A percentile compares a stretch with the other conserved stretches of the same genome.
Conservation (phyloP, 176 grass and related monocot species). For the Themeda triandra region DNA sequence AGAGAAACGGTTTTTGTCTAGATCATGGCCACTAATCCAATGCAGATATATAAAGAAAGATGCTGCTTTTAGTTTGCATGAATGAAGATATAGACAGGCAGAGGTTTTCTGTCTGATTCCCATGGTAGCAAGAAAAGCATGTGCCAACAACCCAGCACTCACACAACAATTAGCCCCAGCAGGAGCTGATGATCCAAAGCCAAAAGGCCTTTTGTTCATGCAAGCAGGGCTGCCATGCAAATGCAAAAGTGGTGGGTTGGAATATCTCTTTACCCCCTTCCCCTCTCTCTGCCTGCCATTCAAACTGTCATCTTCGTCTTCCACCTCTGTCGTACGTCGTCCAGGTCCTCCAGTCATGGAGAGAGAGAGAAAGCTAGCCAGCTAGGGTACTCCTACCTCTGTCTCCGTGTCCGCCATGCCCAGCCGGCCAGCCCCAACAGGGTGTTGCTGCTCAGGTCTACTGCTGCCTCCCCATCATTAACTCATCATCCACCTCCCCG, state of each 20-base stretch:
- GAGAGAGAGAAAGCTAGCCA: not conserved
- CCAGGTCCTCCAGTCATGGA: not conserved
- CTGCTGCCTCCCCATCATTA: slow-evolving; percentile 29
- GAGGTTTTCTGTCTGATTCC: not conserved
- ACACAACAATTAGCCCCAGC: not conserved
- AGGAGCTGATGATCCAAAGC: not conserved
- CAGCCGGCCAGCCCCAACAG: not conserved
- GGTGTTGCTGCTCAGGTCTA: slow-evolving; percentile 1
- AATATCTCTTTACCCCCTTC: slow-evolving; percentile 31
- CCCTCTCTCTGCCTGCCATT: not conserved
- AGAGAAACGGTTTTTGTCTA: not conserved
- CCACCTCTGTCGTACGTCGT: not conserved
- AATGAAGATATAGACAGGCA: not conserved
- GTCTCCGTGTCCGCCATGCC: not conserved
- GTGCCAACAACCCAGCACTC: slow-evolving; percentile 28
- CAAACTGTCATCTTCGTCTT: slow-evolving; percentile 18
- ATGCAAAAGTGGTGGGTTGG: not conserved
- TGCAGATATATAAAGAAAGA: not conserved
- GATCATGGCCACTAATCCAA: not conserved
- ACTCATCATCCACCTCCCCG: slow-evolving; percentile 19
- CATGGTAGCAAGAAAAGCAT: slow-evolving; percentile 37
- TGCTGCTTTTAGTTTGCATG: not conserved
- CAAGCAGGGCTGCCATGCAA: not conserved
- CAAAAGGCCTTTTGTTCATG: slow-evolving; percentile 18
- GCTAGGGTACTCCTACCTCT: not conserved